Percentiles rank a stretch among this genome's conserved stretches.
phyloP scores from a whole-genome alignment of 2,329 filamentous ascomycete species.

The Arthrobotrys sinensis region DNA sequence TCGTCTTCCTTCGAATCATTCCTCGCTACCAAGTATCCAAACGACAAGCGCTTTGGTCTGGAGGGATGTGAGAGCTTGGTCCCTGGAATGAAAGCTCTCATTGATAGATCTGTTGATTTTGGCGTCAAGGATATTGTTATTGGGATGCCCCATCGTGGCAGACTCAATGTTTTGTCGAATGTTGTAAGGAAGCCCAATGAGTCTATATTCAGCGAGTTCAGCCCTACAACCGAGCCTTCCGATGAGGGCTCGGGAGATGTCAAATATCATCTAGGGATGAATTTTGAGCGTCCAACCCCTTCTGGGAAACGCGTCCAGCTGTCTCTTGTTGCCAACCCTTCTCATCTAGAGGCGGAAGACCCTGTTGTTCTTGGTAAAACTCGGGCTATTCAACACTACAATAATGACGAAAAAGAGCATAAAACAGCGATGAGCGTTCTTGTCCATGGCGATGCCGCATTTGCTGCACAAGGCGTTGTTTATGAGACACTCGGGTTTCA shows the following conservation, averaged over 20 bases:
- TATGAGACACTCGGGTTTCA: constrained; percentile 99
- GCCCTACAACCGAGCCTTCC: constrained; percentile 85
- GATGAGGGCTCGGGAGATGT: constrained; percentile 98
- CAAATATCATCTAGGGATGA: constrained; percentile 99
- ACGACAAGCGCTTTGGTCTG: constrained; percentile 98
- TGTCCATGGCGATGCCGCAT: constrained; percentile 96
- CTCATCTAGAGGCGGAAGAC: constrained; percentile 97
- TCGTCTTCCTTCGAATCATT: constrained; percentile 97
- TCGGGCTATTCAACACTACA: constrained; percentile 98
- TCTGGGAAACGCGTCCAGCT: constrained; percentile 99
- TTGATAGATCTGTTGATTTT: constrained; percentile 97
- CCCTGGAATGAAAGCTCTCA: constrained; percentile 98
- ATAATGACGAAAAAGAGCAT: constrained; percentile 92
- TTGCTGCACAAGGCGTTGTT: constrained; percentile 95
- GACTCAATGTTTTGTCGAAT: constrained; percentile 97
- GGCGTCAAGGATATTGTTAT: constrained; percentile 99
- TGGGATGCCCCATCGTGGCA: constrained; percentile 98
- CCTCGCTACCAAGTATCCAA: constrained; percentile 96
- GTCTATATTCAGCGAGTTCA: constrained; percentile 99
- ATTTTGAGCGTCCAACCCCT: constrained; percentile 97
- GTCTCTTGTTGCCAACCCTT: constrained; percentile 97
- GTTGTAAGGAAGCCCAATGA: constrained; percentile 99
- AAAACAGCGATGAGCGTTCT: constrained; percentile 94
- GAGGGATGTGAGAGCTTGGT: constrained; percentile 98
- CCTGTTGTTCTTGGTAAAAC: constrained; percentile 98